Evolutionary conservation across 2,329 filamentous ascomycete genomes (phyloP), one percentile per base, ranked within the genome.

Genomic region (Clonostachys chloroleuca): DNA sequence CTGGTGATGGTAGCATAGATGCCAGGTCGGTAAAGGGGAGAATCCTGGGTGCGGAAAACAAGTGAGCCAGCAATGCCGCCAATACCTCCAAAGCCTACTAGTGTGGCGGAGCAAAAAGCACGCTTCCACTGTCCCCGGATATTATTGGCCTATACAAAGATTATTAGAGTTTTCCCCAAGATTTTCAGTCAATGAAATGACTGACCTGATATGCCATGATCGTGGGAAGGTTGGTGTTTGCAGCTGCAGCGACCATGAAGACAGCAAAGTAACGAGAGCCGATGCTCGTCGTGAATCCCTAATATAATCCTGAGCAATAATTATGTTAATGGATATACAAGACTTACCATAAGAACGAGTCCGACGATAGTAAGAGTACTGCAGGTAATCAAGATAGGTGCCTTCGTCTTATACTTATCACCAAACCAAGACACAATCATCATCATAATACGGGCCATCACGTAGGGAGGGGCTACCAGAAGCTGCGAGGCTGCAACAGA

Each of bases 91-190:
- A 49, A 46, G 3, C 52, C 51, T 12, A 55, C 48, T 5, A 58
- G 49, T 2, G 51, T 54, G 10, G 54, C 56, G 7, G 48, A 51
- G 35, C 51, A 53, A 36, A 59, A 54, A 3, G 56, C 54, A 3
- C 56, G 50, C 45, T 57, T 56, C 51, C 53, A 57, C 34, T 59
- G 57, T 6, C 55, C 54, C 6, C 53, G 51, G 35, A 59, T 54
- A 33, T 59, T 59, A 45, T 58, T 58, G 2, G 53, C 46, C 24
- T 30, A 30, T 10, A 3, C 2, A 30, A 3, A 8, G 8, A 30
- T 30, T 30, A 30, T 10, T 6, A 30, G 8, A 9, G 10, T 5
- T 10, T 30, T 9, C 6, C 24, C 20, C 3, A 30, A 30, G 2
- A 30, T 4, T 30, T 30, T 9, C 2, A 1, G 3, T 30, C 9